Base-by-base conservation (phyloP, 371 early-diverging fungal species). In the Haplosporangium sp. region DNA sequence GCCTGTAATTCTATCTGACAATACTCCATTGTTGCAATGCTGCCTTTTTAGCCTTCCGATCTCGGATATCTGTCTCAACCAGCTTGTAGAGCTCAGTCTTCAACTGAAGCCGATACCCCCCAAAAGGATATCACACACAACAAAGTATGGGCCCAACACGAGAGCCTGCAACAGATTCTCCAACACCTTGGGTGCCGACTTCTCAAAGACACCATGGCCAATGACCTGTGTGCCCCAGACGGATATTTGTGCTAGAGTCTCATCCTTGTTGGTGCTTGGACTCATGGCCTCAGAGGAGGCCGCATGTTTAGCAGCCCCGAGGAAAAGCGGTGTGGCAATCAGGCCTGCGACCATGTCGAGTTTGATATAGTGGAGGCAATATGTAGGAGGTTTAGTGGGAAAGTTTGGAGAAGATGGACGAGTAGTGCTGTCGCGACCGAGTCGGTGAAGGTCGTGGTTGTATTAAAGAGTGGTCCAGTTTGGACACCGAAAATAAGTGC, bases 101-200 rank as follows among this genome's bases (percentile, higher is more conserved):
- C 38, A 95, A 81, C 10, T 84, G 60, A 8, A 94, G 93, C 16
- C 93, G 87, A 82, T 94, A 96, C 7, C 97, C 7, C 97, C 96
- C 3, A 93, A 63, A 16, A 70, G 79, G 97, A 96, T 47, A 98
- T 98, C 96, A 41, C 94, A 84, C 72, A 90, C 95, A 6, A 97
- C 95, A 82, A 98, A 97, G 76, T 96, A 93, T 9, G 96, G 96
- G 2, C 96, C 97, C 56, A 96, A 89, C 36, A 95, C 91, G 36
- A 96, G 58, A 0, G 98, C 96, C 87, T 96, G 96, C 14, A 90
- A 64, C 16, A 95, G 67, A 63, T 94, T 95, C 62, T 96, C 95
- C 47, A 93, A 63, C 48, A 97, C 73, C 36, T 95, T 96, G 2
- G 98, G 98, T 0, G 93, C 91, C 68, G 96, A 86, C 67, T 89